Conservation (phyloP, 805 yeast species). For the Grigorovia transvaalensis region DNA sequence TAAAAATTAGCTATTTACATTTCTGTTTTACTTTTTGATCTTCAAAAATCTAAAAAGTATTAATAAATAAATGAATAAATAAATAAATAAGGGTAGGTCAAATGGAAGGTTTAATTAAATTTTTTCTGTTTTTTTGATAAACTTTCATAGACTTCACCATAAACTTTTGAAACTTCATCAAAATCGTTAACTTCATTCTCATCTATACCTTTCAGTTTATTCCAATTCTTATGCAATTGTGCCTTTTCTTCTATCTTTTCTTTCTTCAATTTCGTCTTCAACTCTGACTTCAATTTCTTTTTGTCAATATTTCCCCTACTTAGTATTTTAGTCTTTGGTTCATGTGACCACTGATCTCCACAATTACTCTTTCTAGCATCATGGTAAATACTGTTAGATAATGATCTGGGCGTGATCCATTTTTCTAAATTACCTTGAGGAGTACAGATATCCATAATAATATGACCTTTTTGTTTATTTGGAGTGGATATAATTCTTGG, state of each 20-base stretch:
- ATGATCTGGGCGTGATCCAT: slow-evolving; percentile 78
- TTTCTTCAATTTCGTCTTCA: slow-evolving; percentile 12
- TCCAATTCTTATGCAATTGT: slow-evolving; percentile 7
- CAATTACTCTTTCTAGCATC: slow-evolving; percentile 80
- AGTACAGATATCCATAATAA: slow-evolving; percentile 67
- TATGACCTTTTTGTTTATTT: slow-evolving; percentile 70
- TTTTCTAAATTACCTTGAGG: slow-evolving; percentile 72
- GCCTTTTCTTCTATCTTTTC: slow-evolving; percentile 12
- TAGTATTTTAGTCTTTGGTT: slow-evolving; percentile 42
- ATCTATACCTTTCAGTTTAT: not conserved
- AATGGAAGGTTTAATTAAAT: not conserved
- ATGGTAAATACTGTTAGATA: slow-evolving; percentile 64
- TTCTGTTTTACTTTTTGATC: no score
- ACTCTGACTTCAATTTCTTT: slow-evolving; percentile 15
- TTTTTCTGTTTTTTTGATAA: not conserved
- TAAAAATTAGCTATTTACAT: not conserved
- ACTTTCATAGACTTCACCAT: slow-evolving; percentile 1
- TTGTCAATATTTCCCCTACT: slow-evolving; percentile 21
- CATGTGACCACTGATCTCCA: slow-evolving; percentile 84
- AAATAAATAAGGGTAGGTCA: not conserved
- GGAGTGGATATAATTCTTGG: slow-evolving; percentile 71
- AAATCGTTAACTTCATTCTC: not conserved
- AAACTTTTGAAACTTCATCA: slow-evolving; percentile 5
- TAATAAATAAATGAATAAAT: no score
- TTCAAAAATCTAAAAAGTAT: not conserved